Base-by-base conservation (phyloP, 2,329 filamentous ascomycete genomes). In the Alternaria triticimaculans region DNA sequence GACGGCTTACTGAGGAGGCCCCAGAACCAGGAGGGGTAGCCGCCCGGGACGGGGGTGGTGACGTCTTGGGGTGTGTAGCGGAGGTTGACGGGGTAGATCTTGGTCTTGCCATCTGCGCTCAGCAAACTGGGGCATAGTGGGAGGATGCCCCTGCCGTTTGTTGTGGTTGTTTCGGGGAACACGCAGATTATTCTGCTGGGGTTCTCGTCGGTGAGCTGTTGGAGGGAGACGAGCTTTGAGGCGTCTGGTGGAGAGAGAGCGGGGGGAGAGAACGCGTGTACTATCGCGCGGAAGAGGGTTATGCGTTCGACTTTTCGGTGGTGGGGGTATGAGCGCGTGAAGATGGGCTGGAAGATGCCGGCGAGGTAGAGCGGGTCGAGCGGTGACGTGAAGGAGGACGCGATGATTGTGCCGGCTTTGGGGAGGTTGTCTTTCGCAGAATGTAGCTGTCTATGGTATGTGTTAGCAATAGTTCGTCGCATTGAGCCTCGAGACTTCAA, bases 281-380 rank as follows among this genome's bases (percentile, higher is more conserved):
- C 74, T 53, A 97, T 89, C 53, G 94, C 94, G 72, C 88, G 84
- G 46, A 94, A 84, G 6, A 98, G 88, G 4, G 91, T 91, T 50
- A 98, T 88, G 49, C 86, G 90, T 72, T 90, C 89, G 25, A 99
- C 91, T 63, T 89, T 87, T 50, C 88, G 87, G 4, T 89, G 91
- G 63, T 85, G 84, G 0, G 94, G 93, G 79, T 93, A 97, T 0
- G 91, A 93, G 49, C 92, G 84, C 11, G 94, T 96, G 82, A 99
- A 98, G 78, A 99, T 87, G 3, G 96, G 96, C 78, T 97, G 93
- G 84, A 98, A 99, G 75, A 98, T 93, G 67, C 94, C 94, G 63
- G 96, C 93, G 23, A 99, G 89, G 80, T 98, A 99, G 60, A 99
- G 84, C 15, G 94, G 91, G 79, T 99, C 96, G 78, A 99, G 88